A percentile compares a stretch with the other conserved stretches of the same genome.
These are phyloP conservation scores for Trichoderma atroviride DNA, from an alignment of 2,329 filamentous ascomycete genomes.

Conservation along the genomic window DNA sequence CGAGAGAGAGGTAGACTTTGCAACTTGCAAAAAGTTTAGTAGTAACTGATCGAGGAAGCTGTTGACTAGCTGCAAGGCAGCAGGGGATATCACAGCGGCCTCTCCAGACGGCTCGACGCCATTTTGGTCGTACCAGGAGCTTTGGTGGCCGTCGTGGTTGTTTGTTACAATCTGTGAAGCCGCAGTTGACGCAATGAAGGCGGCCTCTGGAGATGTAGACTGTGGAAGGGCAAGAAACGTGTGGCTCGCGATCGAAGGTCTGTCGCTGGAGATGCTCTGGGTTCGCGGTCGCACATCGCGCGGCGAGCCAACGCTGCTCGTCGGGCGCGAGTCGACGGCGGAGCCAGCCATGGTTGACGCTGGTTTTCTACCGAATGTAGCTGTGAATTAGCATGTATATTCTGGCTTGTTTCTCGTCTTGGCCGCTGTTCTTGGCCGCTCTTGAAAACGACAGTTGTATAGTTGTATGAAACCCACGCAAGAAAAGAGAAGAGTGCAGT, in stretches of 20 bases:
- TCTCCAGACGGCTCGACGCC: slow-evolving; percentile 67
- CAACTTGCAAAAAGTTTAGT: slow-evolving; percentile 81
- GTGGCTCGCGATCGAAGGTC: slow-evolving; percentile 62
- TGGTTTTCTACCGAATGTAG: background rate
- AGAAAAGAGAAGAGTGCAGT: background rate
- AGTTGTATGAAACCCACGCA: background rate
- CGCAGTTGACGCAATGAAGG: slow-evolving; percentile 84
- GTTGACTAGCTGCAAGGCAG: slow-evolving; percentile 80
- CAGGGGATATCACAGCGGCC: slow-evolving; percentile 70
- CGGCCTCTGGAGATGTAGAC: slow-evolving; percentile 73
- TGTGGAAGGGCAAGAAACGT: slow-evolving; percentile 68
- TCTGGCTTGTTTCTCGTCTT: background rate
- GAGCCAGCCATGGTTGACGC: slow-evolving; percentile 34
- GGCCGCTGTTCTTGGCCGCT: background rate
- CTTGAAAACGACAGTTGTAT: background rate
- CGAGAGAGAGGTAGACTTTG: slow-evolving; percentile 75
- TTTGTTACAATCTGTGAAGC: slow-evolving; percentile 91
- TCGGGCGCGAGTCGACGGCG: slow-evolving; percentile 36
- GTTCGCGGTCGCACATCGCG: slow-evolving; percentile 51
- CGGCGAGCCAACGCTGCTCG: slow-evolving; percentile 41
- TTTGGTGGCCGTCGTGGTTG: slow-evolving; percentile 75
- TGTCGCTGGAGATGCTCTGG: slow-evolving; percentile 72
- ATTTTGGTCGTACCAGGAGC: slow-evolving; percentile 70
- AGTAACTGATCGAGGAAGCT: slow-evolving; percentile 91
- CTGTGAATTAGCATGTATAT: background rate